Percentiles rank a stretch among this genome's conserved stretches.
These are phyloP conservation scores for Aspergillus fructus DNA, from an alignment of 2,329 filamentous ascomycete genomes.

Conservation along the genomic window DNA sequence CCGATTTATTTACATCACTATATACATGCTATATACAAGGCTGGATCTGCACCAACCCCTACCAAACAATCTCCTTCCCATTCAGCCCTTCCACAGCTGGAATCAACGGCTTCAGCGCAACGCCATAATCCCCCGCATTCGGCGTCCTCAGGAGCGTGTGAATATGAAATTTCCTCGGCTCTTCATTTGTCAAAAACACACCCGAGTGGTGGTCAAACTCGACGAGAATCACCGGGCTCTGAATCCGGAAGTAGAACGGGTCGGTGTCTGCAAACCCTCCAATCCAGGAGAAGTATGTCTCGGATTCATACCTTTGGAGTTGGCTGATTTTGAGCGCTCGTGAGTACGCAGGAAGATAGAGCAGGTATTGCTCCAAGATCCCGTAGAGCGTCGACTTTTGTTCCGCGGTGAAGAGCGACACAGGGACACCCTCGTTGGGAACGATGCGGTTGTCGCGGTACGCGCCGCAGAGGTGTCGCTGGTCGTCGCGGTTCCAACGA, in stretches of 20 bases:
- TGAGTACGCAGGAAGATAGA: conserved; percentile 63
- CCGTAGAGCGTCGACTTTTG: conserved; percentile 57
- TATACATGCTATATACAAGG: not conserved
- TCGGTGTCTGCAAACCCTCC: conserved; percentile 66
- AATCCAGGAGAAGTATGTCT: conserved; percentile 79
- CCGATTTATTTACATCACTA: not conserved
- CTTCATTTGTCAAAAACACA: conserved; percentile 70
- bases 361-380: conserved; percentile 64
- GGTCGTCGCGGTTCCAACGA: conserved; percentile 78
- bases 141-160: conserved; percentile 72
- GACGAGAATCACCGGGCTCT: conserved; percentile 70
- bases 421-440: conserved; percentile 68
- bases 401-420: conserved; percentile 41
- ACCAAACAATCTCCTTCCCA: conserved; percentile 39
- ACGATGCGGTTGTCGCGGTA: conserved; percentile 76
- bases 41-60: not conserved
- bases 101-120: conserved; percentile 45
- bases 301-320: conserved; percentile 56
- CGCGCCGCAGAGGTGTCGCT: conserved; percentile 74
- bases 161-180: conserved; percentile 76
- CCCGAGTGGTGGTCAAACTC: conserved; percentile 82
- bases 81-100: conserved; percentile 35
- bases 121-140: conserved; percentile 75
- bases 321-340: conserved; percentile 56
- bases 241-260: conserved; percentile 75